phyloP scores from a whole-genome alignment of 2,329 filamentous ascomycete genomes.

The Aspergillus calidoustus region DNA sequence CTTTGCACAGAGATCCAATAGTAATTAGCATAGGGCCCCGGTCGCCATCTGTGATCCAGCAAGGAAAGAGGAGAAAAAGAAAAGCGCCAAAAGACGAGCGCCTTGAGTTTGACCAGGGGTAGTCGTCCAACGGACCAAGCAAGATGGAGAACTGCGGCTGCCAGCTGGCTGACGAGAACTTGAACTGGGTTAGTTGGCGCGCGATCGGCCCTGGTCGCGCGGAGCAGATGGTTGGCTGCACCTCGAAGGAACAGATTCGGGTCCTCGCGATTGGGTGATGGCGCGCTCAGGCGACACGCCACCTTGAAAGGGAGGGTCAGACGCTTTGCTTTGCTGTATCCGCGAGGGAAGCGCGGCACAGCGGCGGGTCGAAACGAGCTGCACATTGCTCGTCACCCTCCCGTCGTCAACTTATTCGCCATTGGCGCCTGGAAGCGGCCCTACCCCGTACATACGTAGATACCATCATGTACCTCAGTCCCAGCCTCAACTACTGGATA shows the following conservation, averaged over 20 bases:
- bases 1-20: conserved; percentile 15
- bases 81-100: conserved; percentile 5
- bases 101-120: conserved; percentile 17
- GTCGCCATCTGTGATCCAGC: not conserved
- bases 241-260: conserved; percentile 3
- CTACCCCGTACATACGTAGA: too few relatives aligned
- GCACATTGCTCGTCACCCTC: conserved; percentile 7
- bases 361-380: conserved; percentile 21
- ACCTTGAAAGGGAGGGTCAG: conserved; percentile 23
- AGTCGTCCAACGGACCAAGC: conserved; percentile 17
- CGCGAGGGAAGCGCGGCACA: conserved; percentile 32
- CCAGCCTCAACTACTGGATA: not conserved
- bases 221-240: conserved; percentile 28
- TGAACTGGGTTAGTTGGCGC: conserved; percentile 37
- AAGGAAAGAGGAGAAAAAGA: conserved; percentile 1
- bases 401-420: conserved; percentile 30
- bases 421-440: conserved; percentile 32
- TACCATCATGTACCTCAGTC: not conserved
- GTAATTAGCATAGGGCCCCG: conserved; percentile 9
- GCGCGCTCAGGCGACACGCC: conserved; percentile 39
- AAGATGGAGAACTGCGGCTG: conserved; percentile 28
- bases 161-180: conserved; percentile 31
- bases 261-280: conserved; percentile 19
- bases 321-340: conserved; percentile 24
- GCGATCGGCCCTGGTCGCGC: conserved; percentile 44